A percentile compares a stretch with the other conserved stretches of the same genome.
Conservation (phyloP, 2,329 filamentous ascomycete species). For the Pseudogymnoascus destructans region DNA sequence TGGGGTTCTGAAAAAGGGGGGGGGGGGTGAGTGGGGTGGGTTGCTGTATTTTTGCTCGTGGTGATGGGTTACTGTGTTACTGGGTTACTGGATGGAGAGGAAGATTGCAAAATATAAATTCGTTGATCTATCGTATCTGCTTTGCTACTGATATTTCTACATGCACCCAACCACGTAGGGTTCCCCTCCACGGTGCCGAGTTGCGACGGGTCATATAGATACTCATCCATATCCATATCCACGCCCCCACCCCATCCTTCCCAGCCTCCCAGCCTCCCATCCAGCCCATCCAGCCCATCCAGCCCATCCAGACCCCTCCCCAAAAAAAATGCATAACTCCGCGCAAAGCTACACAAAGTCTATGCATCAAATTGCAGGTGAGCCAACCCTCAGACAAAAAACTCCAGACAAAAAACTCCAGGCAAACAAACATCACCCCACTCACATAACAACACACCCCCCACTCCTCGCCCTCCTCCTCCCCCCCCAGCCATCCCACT, state of each 20-base stretch:
- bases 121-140: background rate
- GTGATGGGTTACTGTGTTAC: no score
- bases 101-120: background rate
- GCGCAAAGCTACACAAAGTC: background rate
- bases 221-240: background rate
- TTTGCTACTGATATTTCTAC: background rate
- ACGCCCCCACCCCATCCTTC: background rate
- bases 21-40: no score
- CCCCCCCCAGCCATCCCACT: conserved; percentile 26
- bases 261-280: no score
- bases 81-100: no score
- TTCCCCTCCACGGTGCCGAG: no score
- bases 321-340: background rate
- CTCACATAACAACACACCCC: conserved; percentile 52
- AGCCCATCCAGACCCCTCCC: background rate
- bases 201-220: background rate
- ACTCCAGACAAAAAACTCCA: background rate
- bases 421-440: background rate
- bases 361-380: background rate
- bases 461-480: conserved; percentile 52
- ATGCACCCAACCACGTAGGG: background rate
- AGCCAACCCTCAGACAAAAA: background rate
- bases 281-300: no score
- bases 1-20: no score
- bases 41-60: no score